Conservation (phyloP, 441 rosid genomes). For the Erodium chrysanthum region DNA sequence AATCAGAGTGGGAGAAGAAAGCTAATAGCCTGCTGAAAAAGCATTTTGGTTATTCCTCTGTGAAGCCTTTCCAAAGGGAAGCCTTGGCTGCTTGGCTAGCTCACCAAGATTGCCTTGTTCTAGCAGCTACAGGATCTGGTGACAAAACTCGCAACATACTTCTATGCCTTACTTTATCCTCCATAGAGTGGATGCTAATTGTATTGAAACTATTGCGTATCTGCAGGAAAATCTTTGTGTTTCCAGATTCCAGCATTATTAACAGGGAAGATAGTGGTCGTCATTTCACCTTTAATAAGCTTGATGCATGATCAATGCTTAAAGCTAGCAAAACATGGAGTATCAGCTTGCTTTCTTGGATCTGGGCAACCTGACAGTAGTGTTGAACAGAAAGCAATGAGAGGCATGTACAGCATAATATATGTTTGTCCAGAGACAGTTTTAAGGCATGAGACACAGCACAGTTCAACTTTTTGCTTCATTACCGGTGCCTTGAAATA, state of each 20-base stretch:
- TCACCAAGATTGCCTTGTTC: slow-evolving; percentile 71
- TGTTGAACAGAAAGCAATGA: slow-evolving; percentile 77
- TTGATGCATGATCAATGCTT: slow-evolving; percentile 95
- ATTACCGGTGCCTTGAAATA: background rate
- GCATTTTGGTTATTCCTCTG: slow-evolving; percentile 49
- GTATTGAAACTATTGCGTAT: slow-evolving; percentile 11
- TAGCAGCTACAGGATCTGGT: slow-evolving; percentile 95
- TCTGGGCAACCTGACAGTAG: slow-evolving; percentile 84
- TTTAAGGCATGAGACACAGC: slow-evolving; percentile 33
- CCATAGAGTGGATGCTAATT: background rate
- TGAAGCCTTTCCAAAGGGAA: slow-evolving; percentile 72
- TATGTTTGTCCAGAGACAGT: slow-evolving; percentile 88
- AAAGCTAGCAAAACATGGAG: slow-evolving; percentile 57
- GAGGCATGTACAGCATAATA: slow-evolving; percentile 63
- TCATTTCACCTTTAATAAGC: slow-evolving; percentile 85
- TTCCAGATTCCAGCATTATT: slow-evolving; percentile 87
- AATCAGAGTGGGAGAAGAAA: slow-evolving; percentile 49
- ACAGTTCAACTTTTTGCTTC: slow-evolving; percentile 7
- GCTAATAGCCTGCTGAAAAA: slow-evolving; percentile 36
- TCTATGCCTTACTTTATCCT: slow-evolving; percentile 3
- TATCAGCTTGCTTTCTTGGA: slow-evolving; percentile 92
- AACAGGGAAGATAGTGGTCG: slow-evolving; percentile 71
- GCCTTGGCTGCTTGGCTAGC: slow-evolving; percentile 66
- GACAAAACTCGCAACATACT: slow-evolving; percentile 3
- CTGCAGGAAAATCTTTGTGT: slow-evolving; percentile 77